Evolutionary conservation across 225 moss, liverwort and hornwort genomes (phyloP).

Genomic region (Bryoerythrophyllum caledonicum): DNA sequence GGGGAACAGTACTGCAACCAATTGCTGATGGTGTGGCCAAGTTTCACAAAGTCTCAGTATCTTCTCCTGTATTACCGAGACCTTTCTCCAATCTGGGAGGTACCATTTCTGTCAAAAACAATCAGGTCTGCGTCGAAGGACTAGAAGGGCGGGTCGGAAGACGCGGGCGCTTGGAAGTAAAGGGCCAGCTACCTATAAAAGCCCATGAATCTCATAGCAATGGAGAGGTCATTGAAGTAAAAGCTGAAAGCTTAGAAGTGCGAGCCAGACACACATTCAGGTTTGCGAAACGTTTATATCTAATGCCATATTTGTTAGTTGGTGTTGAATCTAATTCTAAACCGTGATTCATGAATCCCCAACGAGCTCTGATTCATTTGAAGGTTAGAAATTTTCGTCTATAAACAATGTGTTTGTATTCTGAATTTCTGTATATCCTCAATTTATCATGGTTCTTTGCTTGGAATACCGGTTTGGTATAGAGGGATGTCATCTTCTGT

Average conservation of each 20-base stretch:
- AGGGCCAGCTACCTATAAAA: slow-evolving; percentile 82
- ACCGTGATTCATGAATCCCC: background rate
- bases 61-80: slow-evolving; percentile 89
- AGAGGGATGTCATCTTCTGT: background rate
- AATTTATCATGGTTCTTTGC: slow-evolving; percentile 3
- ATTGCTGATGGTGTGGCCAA: slow-evolving; percentile 89
- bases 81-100: slow-evolving; percentile 92
- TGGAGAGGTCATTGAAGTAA: slow-evolving; percentile 83
- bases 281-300: slow-evolving; percentile 33
- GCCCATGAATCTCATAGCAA: slow-evolving; percentile 48
- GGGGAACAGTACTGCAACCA: slow-evolving; percentile 91
- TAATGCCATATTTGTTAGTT: slow-evolving; percentile 8
- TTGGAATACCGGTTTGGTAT: slow-evolving; percentile 12
- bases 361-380: background rate
- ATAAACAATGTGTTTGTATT: background rate
- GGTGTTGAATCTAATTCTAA: background rate
- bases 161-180: slow-evolving; percentile 93
- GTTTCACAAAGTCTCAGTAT: slow-evolving; percentile 89
- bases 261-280: slow-evolving; percentile 95
- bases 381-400: background rate
- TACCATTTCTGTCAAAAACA: slow-evolving; percentile 77
- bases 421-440: background rate
- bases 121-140: slow-evolving; percentile 88
- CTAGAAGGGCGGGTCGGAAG: slow-evolving; percentile 95
- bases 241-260: slow-evolving; percentile 88